Conservation (phyloP, 2,329 filamentous ascomycete genomes). For the Tolypocladium ovalisporum region DNA sequence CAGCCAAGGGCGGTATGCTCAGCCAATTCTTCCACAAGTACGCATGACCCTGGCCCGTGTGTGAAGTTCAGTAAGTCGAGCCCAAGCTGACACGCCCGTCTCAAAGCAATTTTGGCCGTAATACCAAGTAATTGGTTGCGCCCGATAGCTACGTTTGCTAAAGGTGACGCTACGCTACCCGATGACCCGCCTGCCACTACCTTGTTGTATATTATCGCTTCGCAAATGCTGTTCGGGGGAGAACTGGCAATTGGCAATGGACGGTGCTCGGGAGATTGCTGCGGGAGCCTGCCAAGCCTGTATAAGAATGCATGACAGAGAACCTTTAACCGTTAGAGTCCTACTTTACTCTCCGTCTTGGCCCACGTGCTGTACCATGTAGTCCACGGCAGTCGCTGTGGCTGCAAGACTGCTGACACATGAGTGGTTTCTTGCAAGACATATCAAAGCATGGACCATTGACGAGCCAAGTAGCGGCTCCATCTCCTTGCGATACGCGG, state of each 20-base stretch:
- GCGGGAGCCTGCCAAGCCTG: background rate
- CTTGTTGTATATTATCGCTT: conserved; percentile 1
- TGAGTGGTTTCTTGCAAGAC: too few relatives aligned
- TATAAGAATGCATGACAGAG: background rate
- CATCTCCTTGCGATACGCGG: too few relatives aligned
- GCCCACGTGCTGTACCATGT: background rate
- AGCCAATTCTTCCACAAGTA: conserved; percentile 48
- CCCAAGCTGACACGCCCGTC: background rate
- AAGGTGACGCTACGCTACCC: background rate
- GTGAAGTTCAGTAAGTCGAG: background rate
- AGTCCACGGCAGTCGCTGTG: background rate
- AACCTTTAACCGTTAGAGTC: background rate
- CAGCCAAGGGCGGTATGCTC: conserved; percentile 35
- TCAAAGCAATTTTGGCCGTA: conserved; percentile 21
- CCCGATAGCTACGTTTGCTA: background rate
- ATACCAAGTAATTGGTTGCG: conserved; percentile 10
- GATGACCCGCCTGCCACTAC: background rate
- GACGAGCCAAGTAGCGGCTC: too few relatives aligned
- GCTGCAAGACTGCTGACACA: too few relatives aligned
- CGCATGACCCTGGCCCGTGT: conserved; percentile 8
- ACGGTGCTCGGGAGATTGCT: background rate
- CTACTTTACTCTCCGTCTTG: background rate
- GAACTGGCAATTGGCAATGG: background rate
- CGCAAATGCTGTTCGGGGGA: background rate
- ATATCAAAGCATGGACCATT: too few relatives aligned